Evolutionary conservation across 2,329 filamentous ascomycete species (phyloP).

Genomic region (Pyrenophora teres): DNA sequence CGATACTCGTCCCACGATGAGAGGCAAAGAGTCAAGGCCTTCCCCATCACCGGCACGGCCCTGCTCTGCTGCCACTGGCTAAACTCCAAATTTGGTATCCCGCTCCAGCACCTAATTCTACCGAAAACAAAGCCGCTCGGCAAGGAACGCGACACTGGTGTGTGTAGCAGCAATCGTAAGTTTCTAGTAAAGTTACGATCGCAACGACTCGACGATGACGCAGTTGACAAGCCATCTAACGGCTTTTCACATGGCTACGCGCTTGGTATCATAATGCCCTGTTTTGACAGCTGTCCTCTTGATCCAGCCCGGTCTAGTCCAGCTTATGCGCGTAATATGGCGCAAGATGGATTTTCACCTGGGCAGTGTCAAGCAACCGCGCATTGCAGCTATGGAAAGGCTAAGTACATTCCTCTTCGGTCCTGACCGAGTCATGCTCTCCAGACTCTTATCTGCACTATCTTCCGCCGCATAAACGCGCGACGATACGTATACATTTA

Average conservation of each 20-base stretch:
- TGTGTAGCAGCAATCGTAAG: neutral
- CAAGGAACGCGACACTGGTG: neutral
- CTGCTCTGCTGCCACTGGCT: neutral
- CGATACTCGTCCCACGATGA: neutral
- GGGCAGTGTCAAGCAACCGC: neutral
- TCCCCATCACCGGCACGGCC: neutral
- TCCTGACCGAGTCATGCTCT: slow-evolving; percentile 1
- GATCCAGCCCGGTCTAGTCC: neutral
- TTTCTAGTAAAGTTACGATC: neutral
- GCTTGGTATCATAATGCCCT: neutral
- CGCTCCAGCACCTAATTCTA: neutral
- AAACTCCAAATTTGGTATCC: neutral
- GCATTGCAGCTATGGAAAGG: slow-evolving; percentile 2
- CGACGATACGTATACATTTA: slow-evolving; percentile 5
- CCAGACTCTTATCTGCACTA: slow-evolving; percentile 5
- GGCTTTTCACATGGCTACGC: neutral
- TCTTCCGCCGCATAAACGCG: neutral
- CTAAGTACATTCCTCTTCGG: neutral
- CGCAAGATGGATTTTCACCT: neutral
- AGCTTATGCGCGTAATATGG: slow-evolving; percentile 3
- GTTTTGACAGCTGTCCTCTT: slow-evolving; percentile 3
- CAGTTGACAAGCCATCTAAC: neutral
- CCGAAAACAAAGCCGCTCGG: slow-evolving; percentile 3
- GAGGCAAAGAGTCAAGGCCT: too few species aligned
- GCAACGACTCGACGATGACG: slow-evolving; percentile 6